Evolutionary conservation across 257 asterid genomes (phyloP).

Genomic region (Solanum chmielewskii): DNA sequence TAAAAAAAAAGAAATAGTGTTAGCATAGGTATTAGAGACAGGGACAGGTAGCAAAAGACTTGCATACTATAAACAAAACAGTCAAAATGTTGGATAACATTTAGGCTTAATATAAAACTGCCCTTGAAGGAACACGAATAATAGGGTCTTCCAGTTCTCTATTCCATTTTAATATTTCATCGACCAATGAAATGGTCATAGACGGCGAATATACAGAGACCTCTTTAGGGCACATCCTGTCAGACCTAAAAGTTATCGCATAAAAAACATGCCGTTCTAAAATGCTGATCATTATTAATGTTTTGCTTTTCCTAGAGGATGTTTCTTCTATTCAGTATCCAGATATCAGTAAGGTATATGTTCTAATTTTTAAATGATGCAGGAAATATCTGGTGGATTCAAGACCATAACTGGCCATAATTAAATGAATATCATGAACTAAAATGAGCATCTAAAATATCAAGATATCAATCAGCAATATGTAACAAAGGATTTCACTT

Average conservation of each 20-base stretch:
- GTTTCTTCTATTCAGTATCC: background rate
- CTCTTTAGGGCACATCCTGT: background rate
- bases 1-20: slow-evolving; percentile 12
- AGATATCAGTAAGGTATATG: background rate
- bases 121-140: background rate
- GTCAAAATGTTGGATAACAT: background rate
- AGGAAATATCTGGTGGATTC: background rate
- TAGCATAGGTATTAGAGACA: background rate
- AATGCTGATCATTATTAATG: background rate
- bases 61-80: background rate
- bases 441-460: background rate
- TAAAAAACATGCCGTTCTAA: background rate
- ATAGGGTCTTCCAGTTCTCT: background rate
- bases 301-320: background rate
- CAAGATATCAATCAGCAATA: background rate
- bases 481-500: background rate
- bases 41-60: background rate
- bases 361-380: background rate
- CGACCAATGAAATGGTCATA: background rate
- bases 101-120: background rate
- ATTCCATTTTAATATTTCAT: background rate
- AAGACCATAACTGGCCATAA: background rate
- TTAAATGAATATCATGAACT: background rate
- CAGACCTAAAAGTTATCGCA: background rate
- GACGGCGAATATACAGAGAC: background rate